Base-by-base conservation (phyloP, 108 stramenopile species). In the Nitzschia inconspicua region DNA sequence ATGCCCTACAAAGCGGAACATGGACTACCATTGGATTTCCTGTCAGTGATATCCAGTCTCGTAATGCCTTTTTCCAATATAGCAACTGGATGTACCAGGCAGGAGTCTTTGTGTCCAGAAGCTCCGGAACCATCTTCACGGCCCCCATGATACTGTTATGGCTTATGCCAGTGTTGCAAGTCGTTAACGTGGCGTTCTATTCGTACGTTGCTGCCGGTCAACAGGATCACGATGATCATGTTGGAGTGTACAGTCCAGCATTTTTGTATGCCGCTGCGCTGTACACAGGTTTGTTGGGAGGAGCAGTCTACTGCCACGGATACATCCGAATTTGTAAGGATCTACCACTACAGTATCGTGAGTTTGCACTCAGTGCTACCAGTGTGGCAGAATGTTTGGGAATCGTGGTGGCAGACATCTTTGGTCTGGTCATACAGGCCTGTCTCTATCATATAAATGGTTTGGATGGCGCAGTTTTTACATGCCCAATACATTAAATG, bases 21-120 rank as follows among this genome's bases (percentile, higher is more conserved):
- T 93, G 91, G 91, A 77, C 79, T 3, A 62, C 86, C 23, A 84
- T 93, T 40, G 88, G 91, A 4, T 87, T 89, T 58, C 91, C 91
- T 3, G 78, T 85, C 3, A 52, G 57, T 11, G 51, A 66, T 39
- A 55, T 61, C 40, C 44, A 37, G 1, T 63, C 81, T 1, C 68
- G 88, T 41, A 73, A 76, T 50, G 44, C 60, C 27, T 89, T 89
- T 56, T 93, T 82, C 52, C 60, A 83, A 25, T 86, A 78, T 44
- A 65, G 75, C 50, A 90, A 86, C 36, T 86, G 83, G 85, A 63
- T 79, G 47, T 93, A 93, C 52, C 91, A 93, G 60, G 63, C 60
- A 1, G 91, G 91, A 16, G 91, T 93, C 10, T 86, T 93, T 44
- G 35, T 89, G 19, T 81, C 77, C 3, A 62, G 93, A 13, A 83